These are phyloP conservation scores for Friedmanniomyces simplex DNA, from an alignment of 495 filamentous ascomycete species.

Conservation along the genomic window DNA sequence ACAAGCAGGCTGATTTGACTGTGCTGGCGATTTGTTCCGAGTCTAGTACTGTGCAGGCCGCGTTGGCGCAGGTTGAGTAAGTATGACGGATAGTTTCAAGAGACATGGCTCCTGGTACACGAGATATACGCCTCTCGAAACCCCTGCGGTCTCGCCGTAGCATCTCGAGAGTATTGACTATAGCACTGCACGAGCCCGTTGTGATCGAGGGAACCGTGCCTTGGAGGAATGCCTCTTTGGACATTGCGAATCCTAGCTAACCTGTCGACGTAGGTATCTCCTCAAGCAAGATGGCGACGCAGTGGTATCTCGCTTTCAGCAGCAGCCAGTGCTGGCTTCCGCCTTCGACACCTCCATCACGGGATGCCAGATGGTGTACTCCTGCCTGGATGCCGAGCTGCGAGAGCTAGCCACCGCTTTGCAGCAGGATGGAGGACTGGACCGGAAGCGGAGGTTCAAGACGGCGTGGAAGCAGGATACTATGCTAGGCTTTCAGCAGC, in stretches of 20 bases:
- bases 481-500: background rate
- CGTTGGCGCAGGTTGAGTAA: too few relatives aligned
- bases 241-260: too few relatives aligned
- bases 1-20: background rate
- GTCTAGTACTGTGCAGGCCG: background rate
- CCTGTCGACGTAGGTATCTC: background rate
- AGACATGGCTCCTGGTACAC: too few relatives aligned
- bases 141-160: too few relatives aligned
- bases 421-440: background rate
- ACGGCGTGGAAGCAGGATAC: background rate
- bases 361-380: background rate
- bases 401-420: background rate
- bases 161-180: too few relatives aligned
- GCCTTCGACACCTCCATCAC: background rate
- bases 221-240: too few relatives aligned
- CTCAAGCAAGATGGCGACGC: background rate
- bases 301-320: background rate
- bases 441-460: background rate
- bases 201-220: too few relatives aligned
- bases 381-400: background rate
- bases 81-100: too few relatives aligned
- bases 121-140: too few relatives aligned
- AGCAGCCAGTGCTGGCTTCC: background rate
- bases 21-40: background rate
- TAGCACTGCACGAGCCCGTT: too few relatives aligned